These are phyloP conservation scores for Boehmeria nivea DNA, from an alignment of 306 rosid genomes.

Conservation along the genomic window DNA sequence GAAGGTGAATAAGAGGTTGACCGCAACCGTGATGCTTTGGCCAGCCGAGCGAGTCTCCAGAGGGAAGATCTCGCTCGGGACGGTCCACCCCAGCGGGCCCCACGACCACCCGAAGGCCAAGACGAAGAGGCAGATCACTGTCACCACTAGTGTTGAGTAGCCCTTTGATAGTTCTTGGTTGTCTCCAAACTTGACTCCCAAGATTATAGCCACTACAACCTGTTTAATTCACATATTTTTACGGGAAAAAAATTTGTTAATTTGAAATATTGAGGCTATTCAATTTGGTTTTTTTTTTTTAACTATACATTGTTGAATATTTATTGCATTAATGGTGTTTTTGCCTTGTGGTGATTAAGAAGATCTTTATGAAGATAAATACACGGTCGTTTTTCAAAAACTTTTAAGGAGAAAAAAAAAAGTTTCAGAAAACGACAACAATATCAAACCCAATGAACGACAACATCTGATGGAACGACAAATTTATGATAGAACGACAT, in stretches of 20 bases:
- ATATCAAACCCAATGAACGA: too few species aligned
- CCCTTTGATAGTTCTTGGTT: conserved; percentile 47
- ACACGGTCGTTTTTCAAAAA: too few species aligned
- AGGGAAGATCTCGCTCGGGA: conserved; percentile 68
- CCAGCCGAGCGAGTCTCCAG: conserved; percentile 64
- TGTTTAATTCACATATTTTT: conserved; percentile 30
- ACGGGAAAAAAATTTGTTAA: background rate
- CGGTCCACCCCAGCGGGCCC: conserved; percentile 79
- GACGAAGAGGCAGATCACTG: conserved; percentile 72
- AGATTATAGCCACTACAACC: conserved; percentile 61
- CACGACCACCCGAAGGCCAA: conserved; percentile 75
- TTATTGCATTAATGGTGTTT: too few species aligned
- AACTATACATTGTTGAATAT: background rate
- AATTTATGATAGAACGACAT: too few species aligned
- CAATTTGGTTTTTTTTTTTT: too few species aligned
- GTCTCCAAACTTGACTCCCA: conserved; percentile 61
- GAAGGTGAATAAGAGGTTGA: conserved; percentile 61
- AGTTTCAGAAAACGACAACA: too few species aligned
- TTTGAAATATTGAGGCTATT: too few species aligned
- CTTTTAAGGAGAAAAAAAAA: too few species aligned
- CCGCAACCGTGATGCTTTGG: conserved; percentile 63
- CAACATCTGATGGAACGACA: too few species aligned
- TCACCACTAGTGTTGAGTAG: conserved; percentile 58
- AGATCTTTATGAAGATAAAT: too few species aligned
- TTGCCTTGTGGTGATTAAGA: too few species aligned